A percentile compares a stretch with the other conserved stretches of the same genome.
These are phyloP conservation scores for Sarcodon aspratus DNA, from an alignment of 768 basidiomycete genomes.

Conservation along the genomic window DNA sequence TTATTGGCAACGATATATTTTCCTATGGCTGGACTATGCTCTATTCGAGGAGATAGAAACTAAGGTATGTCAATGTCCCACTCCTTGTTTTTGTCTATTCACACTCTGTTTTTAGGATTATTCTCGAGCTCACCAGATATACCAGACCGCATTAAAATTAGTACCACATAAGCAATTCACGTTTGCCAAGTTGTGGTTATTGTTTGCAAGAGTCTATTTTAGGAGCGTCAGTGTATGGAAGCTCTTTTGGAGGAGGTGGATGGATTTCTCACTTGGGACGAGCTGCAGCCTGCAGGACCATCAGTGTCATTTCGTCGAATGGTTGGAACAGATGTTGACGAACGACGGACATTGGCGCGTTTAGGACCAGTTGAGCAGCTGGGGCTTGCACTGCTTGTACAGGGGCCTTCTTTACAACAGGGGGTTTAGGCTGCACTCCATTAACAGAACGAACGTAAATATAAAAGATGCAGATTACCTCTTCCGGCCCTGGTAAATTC, in stretches of 20 bases:
- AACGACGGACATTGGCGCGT: constrained; percentile 42
- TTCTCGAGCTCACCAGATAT: constrained; percentile 78
- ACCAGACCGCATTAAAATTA: constrained; percentile 78
- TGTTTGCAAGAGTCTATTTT: constrained; percentile 88
- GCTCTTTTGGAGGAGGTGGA: constrained; percentile 86
- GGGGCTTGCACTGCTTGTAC: constrained; percentile 32
- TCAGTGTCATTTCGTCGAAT: constrained; percentile 69
- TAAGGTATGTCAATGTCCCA: too few relatives aligned
- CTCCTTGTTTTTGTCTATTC: neutral
- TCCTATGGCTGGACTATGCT: constrained; percentile 92
- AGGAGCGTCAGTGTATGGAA: constrained; percentile 69
- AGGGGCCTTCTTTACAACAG: constrained; percentile 30
- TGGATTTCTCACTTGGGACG: constrained; percentile 99
- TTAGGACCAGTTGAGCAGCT: constrained; percentile 23
- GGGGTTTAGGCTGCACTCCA: constrained; percentile 27
- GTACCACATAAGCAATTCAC: constrained; percentile 97
- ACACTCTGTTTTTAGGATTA: constrained; percentile 47
- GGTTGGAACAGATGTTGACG: constrained; percentile 72
- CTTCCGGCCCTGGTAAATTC: constrained; percentile 65
- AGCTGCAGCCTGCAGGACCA: constrained; percentile 28
- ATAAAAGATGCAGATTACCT: constrained; percentile 34
- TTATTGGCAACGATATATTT: constrained; percentile 84
- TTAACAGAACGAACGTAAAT: neutral
- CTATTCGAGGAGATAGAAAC: too few relatives aligned
- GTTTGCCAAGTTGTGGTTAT: constrained; percentile 95